Evolutionary conservation across 176 grass and related monocot genomes (phyloP).

Genomic region (Chloris gayana): DNA sequence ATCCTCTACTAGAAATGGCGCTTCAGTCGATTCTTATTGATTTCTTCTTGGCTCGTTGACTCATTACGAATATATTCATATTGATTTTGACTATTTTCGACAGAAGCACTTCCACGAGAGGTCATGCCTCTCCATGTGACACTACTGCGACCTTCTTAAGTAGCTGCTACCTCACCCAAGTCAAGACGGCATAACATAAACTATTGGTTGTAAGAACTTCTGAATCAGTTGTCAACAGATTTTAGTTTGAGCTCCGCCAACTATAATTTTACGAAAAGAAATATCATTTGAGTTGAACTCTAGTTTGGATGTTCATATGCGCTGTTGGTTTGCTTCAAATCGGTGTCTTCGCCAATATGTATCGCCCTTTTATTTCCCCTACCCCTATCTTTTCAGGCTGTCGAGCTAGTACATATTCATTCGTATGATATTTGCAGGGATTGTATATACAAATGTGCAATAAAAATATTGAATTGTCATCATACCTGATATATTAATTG

Average conservation of each 20-base stretch:
- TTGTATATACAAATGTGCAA: too few relatives aligned
- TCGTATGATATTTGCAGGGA: too few relatives aligned
- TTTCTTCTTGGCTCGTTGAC: slow-evolving; percentile 4
- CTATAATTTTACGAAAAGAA: not conserved
- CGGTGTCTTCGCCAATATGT: not conserved
- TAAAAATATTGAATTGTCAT: too few relatives aligned
- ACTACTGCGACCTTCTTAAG: not conserved
- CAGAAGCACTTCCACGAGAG: not conserved
- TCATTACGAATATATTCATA: not conserved
- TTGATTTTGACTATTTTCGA: not conserved
- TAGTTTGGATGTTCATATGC: not conserved
- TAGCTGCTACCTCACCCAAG: not conserved
- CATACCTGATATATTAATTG: too few relatives aligned
- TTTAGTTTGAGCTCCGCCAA: not conserved
- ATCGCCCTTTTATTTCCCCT: too few relatives aligned
- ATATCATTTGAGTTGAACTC: not conserved
- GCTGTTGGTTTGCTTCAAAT: not conserved
- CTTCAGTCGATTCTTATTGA: not conserved
- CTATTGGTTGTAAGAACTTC: not conserved
- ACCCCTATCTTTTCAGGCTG: too few relatives aligned
- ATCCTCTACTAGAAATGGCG: not conserved
- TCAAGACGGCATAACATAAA: not conserved
- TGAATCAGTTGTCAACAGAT: not conserved
- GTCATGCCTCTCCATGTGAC: not conserved
- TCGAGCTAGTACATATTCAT: too few relatives aligned